Percentiles rank a stretch among this genome's conserved stretches.
These are phyloP conservation scores for Cutaneotrichosporon sp. DNA, from an alignment of 1,284 basidiomycete species.

Conservation along the genomic window DNA sequence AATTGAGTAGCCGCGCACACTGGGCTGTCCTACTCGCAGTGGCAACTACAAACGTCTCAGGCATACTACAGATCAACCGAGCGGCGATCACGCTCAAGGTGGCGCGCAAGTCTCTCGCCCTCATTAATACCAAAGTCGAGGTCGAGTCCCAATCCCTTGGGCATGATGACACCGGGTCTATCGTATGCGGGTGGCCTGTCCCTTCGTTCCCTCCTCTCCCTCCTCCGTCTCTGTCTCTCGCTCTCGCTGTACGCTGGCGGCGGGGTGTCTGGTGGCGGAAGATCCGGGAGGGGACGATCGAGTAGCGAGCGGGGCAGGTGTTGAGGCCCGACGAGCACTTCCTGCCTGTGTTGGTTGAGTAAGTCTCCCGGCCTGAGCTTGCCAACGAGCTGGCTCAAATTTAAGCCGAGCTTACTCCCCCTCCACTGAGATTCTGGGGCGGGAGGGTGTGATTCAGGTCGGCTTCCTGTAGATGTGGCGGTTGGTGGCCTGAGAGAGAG, in stretches of 20 bases:
- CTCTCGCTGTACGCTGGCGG: background rate
- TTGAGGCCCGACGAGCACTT: background rate
- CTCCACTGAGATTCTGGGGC: too few species aligned
- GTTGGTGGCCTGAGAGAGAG: background rate
- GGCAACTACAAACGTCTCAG: background rate
- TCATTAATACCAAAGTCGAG: background rate
- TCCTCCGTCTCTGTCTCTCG: background rate
- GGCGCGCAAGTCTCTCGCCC: background rate
- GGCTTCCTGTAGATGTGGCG: background rate
- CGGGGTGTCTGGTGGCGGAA: background rate
- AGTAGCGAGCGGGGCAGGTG: background rate
- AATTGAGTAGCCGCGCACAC: too few species aligned
- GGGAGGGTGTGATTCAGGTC: too few species aligned
- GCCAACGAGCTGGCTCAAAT: background rate
- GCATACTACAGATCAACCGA: background rate
- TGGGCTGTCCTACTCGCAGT: background rate
- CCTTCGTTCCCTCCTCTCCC: background rate
- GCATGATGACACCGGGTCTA: background rate
- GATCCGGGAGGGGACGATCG: background rate
- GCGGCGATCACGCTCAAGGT: background rate
- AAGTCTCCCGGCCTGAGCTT: background rate
- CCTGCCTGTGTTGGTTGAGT: background rate
- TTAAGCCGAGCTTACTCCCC: background rate
- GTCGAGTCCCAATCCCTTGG: background rate
- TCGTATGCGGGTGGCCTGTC: background rate